Evolutionary conservation across 108 stramenopile species (phyloP), one percentile per base, ranked within the genome.

Genomic region (Pseudonitzschia multiseries): DNA sequence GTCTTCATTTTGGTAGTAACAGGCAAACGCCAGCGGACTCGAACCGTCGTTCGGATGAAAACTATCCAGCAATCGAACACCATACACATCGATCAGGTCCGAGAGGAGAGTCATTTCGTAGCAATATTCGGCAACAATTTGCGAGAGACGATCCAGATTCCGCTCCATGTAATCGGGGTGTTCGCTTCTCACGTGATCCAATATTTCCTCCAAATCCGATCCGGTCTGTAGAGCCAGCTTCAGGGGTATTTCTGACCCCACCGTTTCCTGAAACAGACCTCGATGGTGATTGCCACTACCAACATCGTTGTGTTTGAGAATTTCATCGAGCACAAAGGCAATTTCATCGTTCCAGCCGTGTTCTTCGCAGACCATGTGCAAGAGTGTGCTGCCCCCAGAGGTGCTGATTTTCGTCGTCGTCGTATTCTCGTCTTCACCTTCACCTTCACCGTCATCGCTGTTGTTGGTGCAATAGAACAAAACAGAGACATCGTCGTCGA

Each of bases 241-340:
- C 27, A 61, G 18, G 59, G 59, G 59, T 17, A 29, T 61, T 29
- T 61, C 17, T 33, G 52, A n/a, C 52, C 14, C 26, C 28, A 10
- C 31, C 32, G 12, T 17, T 17, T 61, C 59, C 59, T 61, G 59
- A 61, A 61, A 61, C 59, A 61, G 29, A 33, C 59, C 59, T 27
- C 29, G 26, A 29, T 61, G 59, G 32, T 29, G 12, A 28, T 5
- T 8, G 22, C 28, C 24, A 10, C 59, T 61, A 29, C 26, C 59
- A 12, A 29, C 59, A 17, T 33, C 59, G 22, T 13, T 24, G 32
- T 61, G 59, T 61, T 61, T 26, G 59, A 61, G 59, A 33, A 61
- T 29, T 33, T 26, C 32, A 12, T 27, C 26, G 27, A 61, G 28
- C 4, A 61, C 32, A 13, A 61, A 61, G 15, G 22, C 15, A 61